These are phyloP conservation scores for Talaromyces borbonicus DNA, from an alignment of 495 filamentous ascomycete species.

Conservation along the genomic window DNA sequence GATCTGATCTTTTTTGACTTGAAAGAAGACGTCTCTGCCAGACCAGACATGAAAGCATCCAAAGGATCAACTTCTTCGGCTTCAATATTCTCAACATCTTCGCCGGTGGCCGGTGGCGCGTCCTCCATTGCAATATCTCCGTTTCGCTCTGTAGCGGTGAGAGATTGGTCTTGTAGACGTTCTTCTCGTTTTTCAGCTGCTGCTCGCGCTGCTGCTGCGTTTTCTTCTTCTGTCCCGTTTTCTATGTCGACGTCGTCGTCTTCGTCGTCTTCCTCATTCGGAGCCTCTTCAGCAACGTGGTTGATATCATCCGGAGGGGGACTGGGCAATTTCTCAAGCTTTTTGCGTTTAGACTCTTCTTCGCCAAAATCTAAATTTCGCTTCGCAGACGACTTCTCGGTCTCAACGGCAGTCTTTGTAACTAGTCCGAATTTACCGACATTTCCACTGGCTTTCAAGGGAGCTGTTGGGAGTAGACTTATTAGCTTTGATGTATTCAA, in stretches of 20 bases:
- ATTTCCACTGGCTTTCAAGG: constrained; percentile 54
- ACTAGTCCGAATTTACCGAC: constrained; percentile 78
- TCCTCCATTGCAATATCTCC: constrained; percentile 36
- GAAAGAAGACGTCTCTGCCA: constrained; percentile 45
- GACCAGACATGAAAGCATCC: constrained; percentile 88
- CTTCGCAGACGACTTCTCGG: constrained; percentile 58
- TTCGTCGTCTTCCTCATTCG: constrained; percentile 48
- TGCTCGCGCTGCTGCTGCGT: constrained; percentile 70
- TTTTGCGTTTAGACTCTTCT: constrained; percentile 75
- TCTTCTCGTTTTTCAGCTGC: constrained; percentile 70
- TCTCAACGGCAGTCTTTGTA: constrained; percentile 48
- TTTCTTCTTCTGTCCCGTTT: constrained; percentile 76
- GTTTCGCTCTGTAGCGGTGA: constrained; percentile 14
- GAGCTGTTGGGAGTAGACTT: constrained; percentile 16
- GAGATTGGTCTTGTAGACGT: constrained; percentile 47
- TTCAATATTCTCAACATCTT: constrained; percentile 31
- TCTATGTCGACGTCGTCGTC: constrained; percentile 55
- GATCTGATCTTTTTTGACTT: constrained; percentile 32
- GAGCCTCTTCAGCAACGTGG: constrained; percentile 48
- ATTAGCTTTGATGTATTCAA: constrained; percentile 9
- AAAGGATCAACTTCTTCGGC: constrained; percentile 83
- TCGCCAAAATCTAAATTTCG: constrained; percentile 76
- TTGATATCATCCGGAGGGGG: constrained; percentile 53
- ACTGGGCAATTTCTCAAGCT: constrained; percentile 77
- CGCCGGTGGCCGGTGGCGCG: constrained; percentile 25